Percentiles rank a stretch among this genome's conserved stretches.
phyloP scores from a whole-genome alignment of 306 rosid species.

The Medicago arabica region DNA sequence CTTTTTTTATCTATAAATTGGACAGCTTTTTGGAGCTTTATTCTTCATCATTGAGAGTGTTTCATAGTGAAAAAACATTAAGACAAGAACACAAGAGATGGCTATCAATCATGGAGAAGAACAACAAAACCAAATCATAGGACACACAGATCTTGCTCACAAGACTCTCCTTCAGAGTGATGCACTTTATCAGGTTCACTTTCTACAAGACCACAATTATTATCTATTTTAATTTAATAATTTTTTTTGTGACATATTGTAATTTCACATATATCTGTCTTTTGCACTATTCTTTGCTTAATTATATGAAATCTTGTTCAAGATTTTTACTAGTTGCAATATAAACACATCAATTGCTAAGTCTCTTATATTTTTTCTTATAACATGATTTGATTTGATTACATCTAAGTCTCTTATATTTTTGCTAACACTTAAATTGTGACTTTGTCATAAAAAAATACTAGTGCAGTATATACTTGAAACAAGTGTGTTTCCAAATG shows the following conservation, averaged over 20 bases:
- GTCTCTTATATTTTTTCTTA: too few relatives aligned
- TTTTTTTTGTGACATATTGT: background rate
- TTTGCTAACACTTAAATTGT: too few relatives aligned
- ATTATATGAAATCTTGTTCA: background rate
- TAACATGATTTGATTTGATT: too few relatives aligned
- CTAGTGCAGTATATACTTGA: slow-evolving; percentile 68
- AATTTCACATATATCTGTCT: background rate
- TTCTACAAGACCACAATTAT: background rate
- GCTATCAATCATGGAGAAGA: background rate
- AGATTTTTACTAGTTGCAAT: background rate
- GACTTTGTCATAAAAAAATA: too few relatives aligned
- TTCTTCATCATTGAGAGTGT: background rate
- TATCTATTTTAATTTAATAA: background rate
- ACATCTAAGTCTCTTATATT: too few relatives aligned
- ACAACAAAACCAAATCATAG: background rate
- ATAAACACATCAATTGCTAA: too few relatives aligned
- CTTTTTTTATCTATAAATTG: slow-evolving; percentile 20
- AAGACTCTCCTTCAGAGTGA: slow-evolving; percentile 90
- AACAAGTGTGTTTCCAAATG: slow-evolving; percentile 91
- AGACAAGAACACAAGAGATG: background rate
- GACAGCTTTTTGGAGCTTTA: background rate
- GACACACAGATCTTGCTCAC: slow-evolving; percentile 80
- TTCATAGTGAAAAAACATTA: background rate
- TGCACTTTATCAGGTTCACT: slow-evolving; percentile 78
- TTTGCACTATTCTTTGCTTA: too few relatives aligned